These are phyloP conservation scores for Trichoderma sp. DNA, from an alignment of 2,329 filamentous ascomycete species.

Conservation along the genomic window DNA sequence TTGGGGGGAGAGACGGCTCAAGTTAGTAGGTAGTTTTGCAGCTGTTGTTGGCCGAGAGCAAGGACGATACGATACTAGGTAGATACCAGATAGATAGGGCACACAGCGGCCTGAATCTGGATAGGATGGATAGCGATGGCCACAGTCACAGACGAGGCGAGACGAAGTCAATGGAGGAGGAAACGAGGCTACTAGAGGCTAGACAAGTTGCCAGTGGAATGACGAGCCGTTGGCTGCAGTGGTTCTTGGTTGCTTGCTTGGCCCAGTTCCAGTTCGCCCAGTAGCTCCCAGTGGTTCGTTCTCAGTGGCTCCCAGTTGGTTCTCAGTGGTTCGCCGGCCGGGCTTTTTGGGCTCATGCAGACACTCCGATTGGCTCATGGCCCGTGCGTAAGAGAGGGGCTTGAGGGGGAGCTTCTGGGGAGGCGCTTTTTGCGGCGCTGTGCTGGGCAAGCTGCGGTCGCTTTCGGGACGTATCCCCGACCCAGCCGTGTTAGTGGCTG, in stretches of 20 bases:
- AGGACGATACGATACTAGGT: background rate
- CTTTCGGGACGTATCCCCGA: background rate
- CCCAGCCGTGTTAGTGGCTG: background rate
- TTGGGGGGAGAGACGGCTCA: background rate
- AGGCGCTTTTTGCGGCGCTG: background rate
- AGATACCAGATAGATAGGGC: no score
- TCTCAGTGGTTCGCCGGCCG: background rate
- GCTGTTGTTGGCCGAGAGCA: background rate
- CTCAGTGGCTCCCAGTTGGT: background rate
- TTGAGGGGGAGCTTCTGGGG: background rate
- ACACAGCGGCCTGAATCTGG: no score
- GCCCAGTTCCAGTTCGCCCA: no score
- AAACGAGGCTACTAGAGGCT: background rate
- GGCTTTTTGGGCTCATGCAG: background rate
- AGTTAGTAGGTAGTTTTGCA: background rate
- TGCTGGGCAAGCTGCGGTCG: background rate
- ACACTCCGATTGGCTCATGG: slow-evolving; percentile 12
- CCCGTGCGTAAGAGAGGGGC: slow-evolving; percentile 1
- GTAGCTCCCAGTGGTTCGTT: no score
- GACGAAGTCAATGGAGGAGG: background rate
- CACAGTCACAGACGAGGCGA: no score
- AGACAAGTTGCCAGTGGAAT: background rate
- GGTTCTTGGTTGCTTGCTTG: no score
- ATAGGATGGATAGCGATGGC: no score
- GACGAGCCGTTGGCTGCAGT: background rate